Evolutionary conservation across 1,284 basidiomycete genomes (phyloP), one percentile per base, ranked within the genome.

Genomic region (Athelia psychrophila): DNA sequence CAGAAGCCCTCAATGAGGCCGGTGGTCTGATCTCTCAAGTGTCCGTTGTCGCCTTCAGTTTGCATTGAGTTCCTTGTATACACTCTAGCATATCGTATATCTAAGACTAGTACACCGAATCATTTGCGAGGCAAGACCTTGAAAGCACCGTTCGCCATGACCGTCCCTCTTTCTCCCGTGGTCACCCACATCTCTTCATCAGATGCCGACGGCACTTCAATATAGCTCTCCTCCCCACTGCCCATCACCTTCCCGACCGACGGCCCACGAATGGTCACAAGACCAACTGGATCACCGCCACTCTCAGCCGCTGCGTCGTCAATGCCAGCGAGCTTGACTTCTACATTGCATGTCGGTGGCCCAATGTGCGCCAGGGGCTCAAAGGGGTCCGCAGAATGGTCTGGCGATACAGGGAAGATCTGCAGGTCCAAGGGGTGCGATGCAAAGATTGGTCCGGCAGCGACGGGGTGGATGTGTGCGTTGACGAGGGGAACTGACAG

Each of bases 401-500:
- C 59, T 13, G 57, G 54, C 4, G 61, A 45, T 2, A 59, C 59
- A 15, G 78, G 73, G 66, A 91, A 83, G 16, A 81, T 76, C 66
- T 92, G 89, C 46, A 92, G 67, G 62, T 92, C 89, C 42, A 88
- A 76, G 0, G 87, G 79, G 59, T 91, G 85, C 2, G 86, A 81
- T 4, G 88, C 86, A 44, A 91, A 75, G 20, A 91, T 69, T 0
- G 89, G 89, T 4, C 83, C 88, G 4, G 81, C 73, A 32, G 83
- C 80, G 23, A 81, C 65, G 2, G 83, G 76, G 61, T 90, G 82
- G 2, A 73, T 77, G 60, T 80, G 78, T 1, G 75, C 71, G 60
- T 83, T 80, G 47, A 91, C 77, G 44, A 91, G 62, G 0, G 89
- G 88, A 5, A 90, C 73, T 4, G 88, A 90, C 27, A 91, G 72